Conservation (phyloP, 73 alveolate species). For the Uronychia setigera region DNA sequence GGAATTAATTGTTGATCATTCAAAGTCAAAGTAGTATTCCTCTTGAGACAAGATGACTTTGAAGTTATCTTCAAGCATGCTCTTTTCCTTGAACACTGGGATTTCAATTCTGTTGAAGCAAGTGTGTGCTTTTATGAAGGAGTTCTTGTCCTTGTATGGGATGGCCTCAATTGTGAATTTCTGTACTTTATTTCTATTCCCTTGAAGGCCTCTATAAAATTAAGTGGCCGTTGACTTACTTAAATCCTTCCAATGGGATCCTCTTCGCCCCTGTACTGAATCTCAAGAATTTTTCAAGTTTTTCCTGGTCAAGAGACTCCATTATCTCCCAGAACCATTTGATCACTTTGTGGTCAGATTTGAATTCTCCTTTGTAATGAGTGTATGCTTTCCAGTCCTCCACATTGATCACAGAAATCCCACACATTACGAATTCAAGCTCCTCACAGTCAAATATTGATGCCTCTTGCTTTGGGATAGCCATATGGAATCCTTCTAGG, state of each 20-base stretch:
- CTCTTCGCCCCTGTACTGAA: slow-evolving; percentile 95
- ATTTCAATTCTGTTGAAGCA: slow-evolving; percentile 96
- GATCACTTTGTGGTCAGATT: slow-evolving; percentile 67
- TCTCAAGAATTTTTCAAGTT: slow-evolving; percentile 84
- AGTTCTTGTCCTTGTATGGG: slow-evolving; percentile 50
- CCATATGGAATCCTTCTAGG: slow-evolving; percentile 57
- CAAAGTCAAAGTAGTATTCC: slow-evolving; percentile 22
- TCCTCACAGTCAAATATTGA: slow-evolving; percentile 69
- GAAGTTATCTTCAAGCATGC: slow-evolving; percentile 9
- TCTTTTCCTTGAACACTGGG: slow-evolving; percentile 64
- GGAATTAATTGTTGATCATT: slow-evolving; percentile 9
- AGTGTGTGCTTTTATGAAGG: slow-evolving; percentile 95
- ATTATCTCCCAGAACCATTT: slow-evolving; percentile 97
- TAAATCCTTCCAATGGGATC: slow-evolving; percentile 96
- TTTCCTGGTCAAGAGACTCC: slow-evolving; percentile 62
- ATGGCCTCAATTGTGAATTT: slow-evolving; percentile 20
- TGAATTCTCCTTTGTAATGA: slow-evolving; percentile 77
- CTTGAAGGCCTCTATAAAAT: slow-evolving; percentile 78
- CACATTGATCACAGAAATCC: slow-evolving; percentile 81
- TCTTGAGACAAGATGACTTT: slow-evolving; percentile 19
- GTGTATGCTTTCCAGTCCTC: slow-evolving; percentile 95
- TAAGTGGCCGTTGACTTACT: slow-evolving; percentile 56
- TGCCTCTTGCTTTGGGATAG: slow-evolving; percentile 60
- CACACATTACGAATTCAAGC: slow-evolving; percentile 74
- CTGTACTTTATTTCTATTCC: slow-evolving; percentile 27